These are phyloP conservation scores for Cenchrus americanus DNA, from an alignment of 176 grass and related monocot genomes.

Conservation along the genomic window DNA sequence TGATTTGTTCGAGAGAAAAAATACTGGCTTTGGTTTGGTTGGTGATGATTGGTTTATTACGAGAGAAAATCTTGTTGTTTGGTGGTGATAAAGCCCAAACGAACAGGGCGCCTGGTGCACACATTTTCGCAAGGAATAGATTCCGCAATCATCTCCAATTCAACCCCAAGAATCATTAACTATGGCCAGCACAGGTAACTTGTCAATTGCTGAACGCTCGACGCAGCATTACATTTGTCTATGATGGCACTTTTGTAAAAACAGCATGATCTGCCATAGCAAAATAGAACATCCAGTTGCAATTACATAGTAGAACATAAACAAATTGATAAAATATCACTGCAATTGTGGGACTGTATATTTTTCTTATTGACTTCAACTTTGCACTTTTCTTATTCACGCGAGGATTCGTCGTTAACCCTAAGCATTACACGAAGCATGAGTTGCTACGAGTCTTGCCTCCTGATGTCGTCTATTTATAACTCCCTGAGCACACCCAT, in stretches of 20 bases:
- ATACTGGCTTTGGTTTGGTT: no score
- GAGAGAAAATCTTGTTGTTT: no score
- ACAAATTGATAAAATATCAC: neutral
- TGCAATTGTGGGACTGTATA: neutral
- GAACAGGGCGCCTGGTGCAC: no score
- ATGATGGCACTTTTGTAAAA: no score
- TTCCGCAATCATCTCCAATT: neutral
- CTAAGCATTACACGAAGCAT: neutral
- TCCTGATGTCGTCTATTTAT: neutral
- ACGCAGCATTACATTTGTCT: neutral
- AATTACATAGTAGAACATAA: neutral
- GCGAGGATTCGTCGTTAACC: neutral
- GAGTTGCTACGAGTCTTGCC: neutral
- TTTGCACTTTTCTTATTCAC: neutral
- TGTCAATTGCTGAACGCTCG: neutral
- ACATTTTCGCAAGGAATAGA: neutral
- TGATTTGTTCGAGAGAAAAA: no score
- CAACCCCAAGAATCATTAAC: no score
- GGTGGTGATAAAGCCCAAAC: no score
- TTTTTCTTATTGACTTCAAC: neutral
- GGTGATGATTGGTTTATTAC: no score
- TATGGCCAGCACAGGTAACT: neutral
- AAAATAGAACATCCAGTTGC: no score
- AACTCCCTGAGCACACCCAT: slow-evolving; percentile 9
- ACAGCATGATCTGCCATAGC: no score